Evolutionary conservation across 2,329 filamentous ascomycete genomes (phyloP).

Genomic region (Sclerotinia glacialis): DNA sequence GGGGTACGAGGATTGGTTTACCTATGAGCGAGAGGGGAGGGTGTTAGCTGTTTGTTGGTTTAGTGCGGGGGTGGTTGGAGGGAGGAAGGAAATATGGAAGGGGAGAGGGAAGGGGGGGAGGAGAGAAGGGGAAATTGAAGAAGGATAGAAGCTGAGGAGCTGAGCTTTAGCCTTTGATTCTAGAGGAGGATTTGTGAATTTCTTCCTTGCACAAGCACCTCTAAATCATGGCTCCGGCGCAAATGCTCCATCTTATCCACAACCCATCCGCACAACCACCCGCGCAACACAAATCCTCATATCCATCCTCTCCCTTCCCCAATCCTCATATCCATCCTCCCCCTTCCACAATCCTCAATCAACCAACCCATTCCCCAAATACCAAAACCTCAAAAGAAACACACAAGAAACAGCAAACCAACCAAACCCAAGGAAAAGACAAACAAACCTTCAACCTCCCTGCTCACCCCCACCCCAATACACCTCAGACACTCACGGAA

Average conservation of each 20-base stretch:
- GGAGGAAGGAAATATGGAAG: too few species aligned
- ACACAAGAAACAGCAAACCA: too few species aligned
- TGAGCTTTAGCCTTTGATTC: too few species aligned
- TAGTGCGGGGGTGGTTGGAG: too few species aligned
- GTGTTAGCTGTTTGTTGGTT: constrained; percentile 19
- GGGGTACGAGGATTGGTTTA: constrained; percentile 77
- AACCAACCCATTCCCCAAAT: too few species aligned
- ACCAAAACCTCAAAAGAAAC: not conserved
- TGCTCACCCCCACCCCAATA: constrained; percentile 59
- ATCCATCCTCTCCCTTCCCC: too few species aligned
- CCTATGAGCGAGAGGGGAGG: constrained; percentile 25
- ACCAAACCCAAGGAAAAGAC: not conserved
- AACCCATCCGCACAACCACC: too few species aligned
- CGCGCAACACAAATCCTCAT: not conserved
- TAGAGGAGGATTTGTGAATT: not conserved
- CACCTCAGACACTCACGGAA: constrained; percentile 87
- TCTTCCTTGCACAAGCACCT: too few species aligned
- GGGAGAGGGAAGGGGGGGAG: not conserved
- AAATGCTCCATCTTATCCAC: too few species aligned
- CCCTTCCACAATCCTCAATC: too few species aligned
- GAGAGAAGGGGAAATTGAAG: not conserved
- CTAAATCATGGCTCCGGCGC: too few species aligned
- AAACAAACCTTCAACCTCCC: constrained; percentile 40
- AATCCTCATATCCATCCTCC: not conserved
- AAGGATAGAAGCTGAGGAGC: not conserved